These are phyloP conservation scores for Spergularia bocconei DNA, from an alignment of 148 eudicot species.

Conservation along the genomic window DNA sequence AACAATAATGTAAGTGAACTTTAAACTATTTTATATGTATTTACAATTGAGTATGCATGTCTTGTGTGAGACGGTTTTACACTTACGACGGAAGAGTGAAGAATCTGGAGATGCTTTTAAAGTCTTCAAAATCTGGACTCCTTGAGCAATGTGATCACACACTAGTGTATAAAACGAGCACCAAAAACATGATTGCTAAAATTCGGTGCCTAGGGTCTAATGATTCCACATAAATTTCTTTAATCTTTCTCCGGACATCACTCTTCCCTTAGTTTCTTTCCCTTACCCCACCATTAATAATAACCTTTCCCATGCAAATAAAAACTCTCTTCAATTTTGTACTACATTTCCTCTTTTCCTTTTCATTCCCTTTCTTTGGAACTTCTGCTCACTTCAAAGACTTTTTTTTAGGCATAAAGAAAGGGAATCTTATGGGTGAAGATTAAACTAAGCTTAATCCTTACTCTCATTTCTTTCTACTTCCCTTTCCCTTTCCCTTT, in stretches of 20 bases:
- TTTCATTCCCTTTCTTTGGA: neutral
- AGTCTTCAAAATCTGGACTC: neutral
- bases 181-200: neutral
- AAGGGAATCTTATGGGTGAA: slow-evolving; percentile 6
- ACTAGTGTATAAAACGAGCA: neutral
- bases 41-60: too few species aligned
- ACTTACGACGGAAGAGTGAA: too few species aligned
- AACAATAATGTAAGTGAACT: too few species aligned
- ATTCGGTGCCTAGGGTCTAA: slow-evolving; percentile 31
- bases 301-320: neutral
- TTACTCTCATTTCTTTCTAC: neutral
- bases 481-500: slow-evolving; percentile 5
- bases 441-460: neutral
- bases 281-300: slow-evolving; percentile 5
- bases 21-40: too few species aligned
- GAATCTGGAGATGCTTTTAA: too few species aligned
- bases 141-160: slow-evolving; percentile 12
- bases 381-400: slow-evolving; percentile 10
- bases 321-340: neutral
- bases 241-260: slow-evolving; percentile 6
- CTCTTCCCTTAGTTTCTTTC: neutral
- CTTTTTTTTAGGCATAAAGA: neutral
- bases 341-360: neutral
- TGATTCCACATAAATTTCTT: slow-evolving; percentile 1
- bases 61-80: too few species aligned